Conservation (phyloP, 441 rosid genomes). For the Bruguiera hainesii region DNA sequence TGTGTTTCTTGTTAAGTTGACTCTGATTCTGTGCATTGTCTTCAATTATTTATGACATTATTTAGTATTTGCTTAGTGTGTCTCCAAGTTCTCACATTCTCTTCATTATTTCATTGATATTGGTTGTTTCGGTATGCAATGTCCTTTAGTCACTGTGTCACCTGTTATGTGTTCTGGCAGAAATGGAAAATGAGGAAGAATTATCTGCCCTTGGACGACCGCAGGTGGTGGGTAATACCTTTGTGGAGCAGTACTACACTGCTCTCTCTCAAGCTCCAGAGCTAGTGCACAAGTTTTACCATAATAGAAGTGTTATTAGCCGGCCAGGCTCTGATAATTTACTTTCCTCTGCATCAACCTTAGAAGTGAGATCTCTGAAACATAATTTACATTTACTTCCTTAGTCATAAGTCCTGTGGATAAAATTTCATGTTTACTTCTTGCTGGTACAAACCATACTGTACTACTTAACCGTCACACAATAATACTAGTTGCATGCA, state of each 20-base stretch:
- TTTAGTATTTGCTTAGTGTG: too few relatives aligned
- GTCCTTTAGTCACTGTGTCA: too few relatives aligned
- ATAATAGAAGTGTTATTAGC: constrained; percentile 32
- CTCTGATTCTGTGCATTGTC: too few relatives aligned
- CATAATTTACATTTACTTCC: not conserved
- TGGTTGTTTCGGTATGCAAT: too few relatives aligned
- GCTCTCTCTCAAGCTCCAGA: constrained; percentile 17
- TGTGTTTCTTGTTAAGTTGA: too few relatives aligned
- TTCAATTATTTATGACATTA: too few relatives aligned
- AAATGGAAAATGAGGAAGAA: constrained; percentile 26
- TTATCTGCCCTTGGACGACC: constrained; percentile 27
- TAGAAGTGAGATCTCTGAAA: constrained; percentile 22
- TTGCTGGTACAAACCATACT: too few relatives aligned
- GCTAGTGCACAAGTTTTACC: constrained; percentile 34
- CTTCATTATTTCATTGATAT: too few relatives aligned
- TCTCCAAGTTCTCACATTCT: too few relatives aligned
- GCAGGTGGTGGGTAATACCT: constrained; percentile 27
- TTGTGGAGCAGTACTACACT: constrained; percentile 32
- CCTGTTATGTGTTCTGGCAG: not conserved
- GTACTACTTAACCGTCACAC: too few relatives aligned
- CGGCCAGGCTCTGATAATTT: constrained; percentile 25
- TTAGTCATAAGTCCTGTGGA: too few relatives aligned
- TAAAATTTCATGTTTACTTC: too few relatives aligned
- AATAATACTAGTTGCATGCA: not conserved
- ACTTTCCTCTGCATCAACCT: constrained; percentile 20